Percentiles rank a stretch among this genome's conserved stretches.
phyloP scores from a whole-genome alignment of 768 basidiomycete species.

The Pulveroboletus sp. region DNA sequence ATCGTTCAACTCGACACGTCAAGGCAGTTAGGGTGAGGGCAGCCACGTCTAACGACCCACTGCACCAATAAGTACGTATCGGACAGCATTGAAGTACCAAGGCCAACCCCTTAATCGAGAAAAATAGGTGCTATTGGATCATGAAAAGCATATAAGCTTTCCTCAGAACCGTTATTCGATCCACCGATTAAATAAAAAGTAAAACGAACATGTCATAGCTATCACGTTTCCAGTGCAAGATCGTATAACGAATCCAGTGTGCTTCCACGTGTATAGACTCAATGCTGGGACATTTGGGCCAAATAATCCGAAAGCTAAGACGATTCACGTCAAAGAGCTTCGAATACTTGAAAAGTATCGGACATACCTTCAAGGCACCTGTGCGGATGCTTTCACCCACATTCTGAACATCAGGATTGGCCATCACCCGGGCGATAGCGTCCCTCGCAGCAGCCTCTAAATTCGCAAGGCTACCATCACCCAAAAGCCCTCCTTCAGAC shows the following conservation, averaged over 20 bases:
- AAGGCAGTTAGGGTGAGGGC: too few relatives aligned
- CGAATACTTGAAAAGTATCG: background rate
- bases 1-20: too few relatives aligned
- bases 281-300: conserved; percentile 60
- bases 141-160: conserved; percentile 6
- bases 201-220: conserved; percentile 3
- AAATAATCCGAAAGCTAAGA: conserved; percentile 63
- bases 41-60: too few relatives aligned
- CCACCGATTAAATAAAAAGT: conserved; percentile 14
- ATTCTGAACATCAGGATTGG: conserved; percentile 88
- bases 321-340: background rate
- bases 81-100: too few relatives aligned
- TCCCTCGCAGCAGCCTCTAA: conserved; percentile 71
- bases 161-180: conserved; percentile 2
- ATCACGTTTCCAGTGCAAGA: conserved; percentile 1
- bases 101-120: background rate
- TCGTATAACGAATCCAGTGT: background rate
- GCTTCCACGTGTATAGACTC: conserved; percentile 5
- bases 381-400: conserved; percentile 73
- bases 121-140: background rate
- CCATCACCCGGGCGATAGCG: conserved; percentile 65
- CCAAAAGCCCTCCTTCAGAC: conserved; percentile 54
- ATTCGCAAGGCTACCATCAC: conserved; percentile 51
- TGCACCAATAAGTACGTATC: too few relatives aligned
- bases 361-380: conserved; percentile 77